These are phyloP conservation scores for Tausonia pullulans DNA, from an alignment of 1,284 basidiomycete genomes.

Conservation along the genomic window DNA sequence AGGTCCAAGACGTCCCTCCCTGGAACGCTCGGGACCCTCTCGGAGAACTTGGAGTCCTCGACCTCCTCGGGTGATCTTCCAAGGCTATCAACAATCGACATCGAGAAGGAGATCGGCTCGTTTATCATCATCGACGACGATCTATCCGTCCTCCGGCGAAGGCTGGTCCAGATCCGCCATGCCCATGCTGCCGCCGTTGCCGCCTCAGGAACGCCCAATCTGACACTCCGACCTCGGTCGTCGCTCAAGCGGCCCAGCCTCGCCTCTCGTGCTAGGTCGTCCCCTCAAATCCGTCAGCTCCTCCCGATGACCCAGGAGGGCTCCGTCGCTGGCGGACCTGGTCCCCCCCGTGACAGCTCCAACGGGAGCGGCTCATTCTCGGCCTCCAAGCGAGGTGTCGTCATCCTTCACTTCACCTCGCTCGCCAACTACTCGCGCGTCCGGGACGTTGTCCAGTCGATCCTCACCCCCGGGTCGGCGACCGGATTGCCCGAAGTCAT, in stretches of 20 bases:
- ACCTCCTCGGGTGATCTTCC: no score
- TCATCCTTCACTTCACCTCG: slow-evolving; percentile 82
- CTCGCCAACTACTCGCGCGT: slow-evolving; percentile 75
- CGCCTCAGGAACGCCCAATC: slow-evolving; percentile 26
- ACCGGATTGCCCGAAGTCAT: slow-evolving; percentile 60
- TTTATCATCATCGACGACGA: slow-evolving; percentile 56
- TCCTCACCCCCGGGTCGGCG: slow-evolving; percentile 37
- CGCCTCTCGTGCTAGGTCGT: slow-evolving; percentile 57
- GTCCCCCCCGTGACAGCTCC: not conserved
- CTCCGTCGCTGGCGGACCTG: no score
- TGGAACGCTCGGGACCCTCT: no score
- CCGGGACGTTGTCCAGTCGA: slow-evolving; percentile 68
- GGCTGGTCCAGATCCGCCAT: slow-evolving; percentile 49
- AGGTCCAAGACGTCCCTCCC: no score
- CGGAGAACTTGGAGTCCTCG: no score
- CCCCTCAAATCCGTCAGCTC: slow-evolving; percentile 52
- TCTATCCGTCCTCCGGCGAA: slow-evolving; percentile 56
- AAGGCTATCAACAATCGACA: no score
- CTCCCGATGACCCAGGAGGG: slow-evolving; percentile 9
- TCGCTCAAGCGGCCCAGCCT: slow-evolving; percentile 59
- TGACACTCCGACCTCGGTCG: slow-evolving; percentile 35
- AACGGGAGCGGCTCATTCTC: slow-evolving; percentile 8
- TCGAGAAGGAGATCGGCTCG: no score
- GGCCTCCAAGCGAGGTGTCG: slow-evolving; percentile 24
- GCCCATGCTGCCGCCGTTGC: no score